Evolutionary conservation across 345 rosid species (phyloP), one percentile per base, ranked within the genome.

Genomic region (Syzygium jambos): DNA sequence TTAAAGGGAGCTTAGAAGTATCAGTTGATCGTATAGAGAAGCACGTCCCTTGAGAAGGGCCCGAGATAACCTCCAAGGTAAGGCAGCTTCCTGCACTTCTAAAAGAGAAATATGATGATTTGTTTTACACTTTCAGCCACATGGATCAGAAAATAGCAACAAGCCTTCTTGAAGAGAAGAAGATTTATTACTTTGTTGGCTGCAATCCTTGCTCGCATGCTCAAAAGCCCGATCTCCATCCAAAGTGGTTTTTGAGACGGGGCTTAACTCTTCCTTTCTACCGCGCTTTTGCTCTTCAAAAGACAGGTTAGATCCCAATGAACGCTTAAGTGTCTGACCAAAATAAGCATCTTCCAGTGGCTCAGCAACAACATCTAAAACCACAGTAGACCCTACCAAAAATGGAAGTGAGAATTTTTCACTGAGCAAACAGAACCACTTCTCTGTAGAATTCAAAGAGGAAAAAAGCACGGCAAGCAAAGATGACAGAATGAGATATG

Each of bases 11-110:
- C 93, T 91, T 93, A 85, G 98, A 93, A 87, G 91, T 89, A 93
- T 87, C 94, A 89, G 91, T 88, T 91, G 99, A 96, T 88, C 88
- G 89, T 59, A 93, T 90, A 82, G 93, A 92, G 92, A 89, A 92
- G 19, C 86, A 91, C 84, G 92, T 92, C 87, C 99, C 98, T 77
- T 85, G 41, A 90, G 98, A 89, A 92, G 99, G 98, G 92, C 99
- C 99, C 9, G 98, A 93, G 84, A 95, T 91, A 90, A 96, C 96
- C 92, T 96, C 98, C 93, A 98, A 91, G 84, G 93, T 93, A 88
- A 98, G 94, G 91, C 96, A 95, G 90, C 96, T 95, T 91, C 95
- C 99, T 96, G 99, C 98, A 98, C 91, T 94, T 94, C 92, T 94
- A 96, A 95, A 91, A 92, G 91, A 94, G 90, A 87, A 86, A 87